Conservation (phyloP, 169 alveolate genomes). For the Babesia sp. region DNA sequence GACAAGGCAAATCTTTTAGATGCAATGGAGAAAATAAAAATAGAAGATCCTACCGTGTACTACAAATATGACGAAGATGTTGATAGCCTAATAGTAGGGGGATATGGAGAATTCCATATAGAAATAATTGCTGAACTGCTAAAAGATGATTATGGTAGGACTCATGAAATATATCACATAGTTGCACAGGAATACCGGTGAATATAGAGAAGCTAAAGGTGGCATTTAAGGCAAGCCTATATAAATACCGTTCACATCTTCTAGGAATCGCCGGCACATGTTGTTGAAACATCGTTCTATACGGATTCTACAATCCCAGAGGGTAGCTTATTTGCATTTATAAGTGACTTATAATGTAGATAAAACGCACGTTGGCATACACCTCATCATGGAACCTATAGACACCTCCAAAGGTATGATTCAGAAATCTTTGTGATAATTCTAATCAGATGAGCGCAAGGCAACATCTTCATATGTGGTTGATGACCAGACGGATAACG, state of each 20-base stretch:
- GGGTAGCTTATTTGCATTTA: neutral
- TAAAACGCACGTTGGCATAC: conserved; percentile 27
- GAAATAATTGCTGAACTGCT: conserved; percentile 43
- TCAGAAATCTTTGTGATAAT: neutral
- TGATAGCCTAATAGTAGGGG: conserved; percentile 39
- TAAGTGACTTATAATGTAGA: conserved; percentile 5
- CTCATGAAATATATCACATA: neutral
- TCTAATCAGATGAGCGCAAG: neutral
- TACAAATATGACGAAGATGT: conserved; percentile 42
- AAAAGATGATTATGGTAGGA: conserved; percentile 30
- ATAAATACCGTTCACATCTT: neutral
- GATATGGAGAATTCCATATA: conserved; percentile 48
- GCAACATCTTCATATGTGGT: neutral
- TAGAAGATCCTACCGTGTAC: conserved; percentile 50
- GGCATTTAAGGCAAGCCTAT: conserved; percentile 11
- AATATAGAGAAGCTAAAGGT: conserved; percentile 14
- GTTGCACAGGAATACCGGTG: conserved; percentile 34
- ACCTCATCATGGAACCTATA: conserved; percentile 39
- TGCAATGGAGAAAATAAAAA: conserved; percentile 31
- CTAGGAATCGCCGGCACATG: conserved; percentile 12
- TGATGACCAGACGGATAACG: neutral
- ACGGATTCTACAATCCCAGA: conserved; percentile 17
- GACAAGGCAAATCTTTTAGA: neutral
- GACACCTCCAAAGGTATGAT: neutral
- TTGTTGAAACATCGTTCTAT: conserved; percentile 13